A percentile compares a stretch with the other conserved stretches of the same genome.
These are phyloP conservation scores for Candida cerambycidarum DNA, from an alignment of 805 yeast genomes.

Conservation along the genomic window DNA sequence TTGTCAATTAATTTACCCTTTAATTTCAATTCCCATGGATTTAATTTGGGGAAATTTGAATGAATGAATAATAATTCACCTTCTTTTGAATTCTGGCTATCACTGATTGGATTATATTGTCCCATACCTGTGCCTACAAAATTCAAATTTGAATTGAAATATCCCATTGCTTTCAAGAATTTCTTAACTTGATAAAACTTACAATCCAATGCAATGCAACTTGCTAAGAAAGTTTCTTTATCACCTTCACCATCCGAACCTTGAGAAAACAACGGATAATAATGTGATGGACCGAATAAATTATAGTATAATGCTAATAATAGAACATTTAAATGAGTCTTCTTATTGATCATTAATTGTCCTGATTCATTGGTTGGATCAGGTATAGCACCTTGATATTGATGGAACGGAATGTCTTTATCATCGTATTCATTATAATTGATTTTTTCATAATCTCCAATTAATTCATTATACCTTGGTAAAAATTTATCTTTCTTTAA, in stretches of 20 bases:
- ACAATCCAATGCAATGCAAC: slow-evolving; percentile 52
- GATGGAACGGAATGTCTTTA: slow-evolving; percentile 29
- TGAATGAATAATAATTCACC: slow-evolving; percentile 54
- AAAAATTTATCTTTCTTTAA: slow-evolving; percentile 27
- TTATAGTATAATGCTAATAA: slow-evolving; percentile 42
- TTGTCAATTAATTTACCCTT: slow-evolving; percentile 42
- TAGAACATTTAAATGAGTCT: slow-evolving; percentile 36
- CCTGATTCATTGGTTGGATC: slow-evolving; percentile 41
- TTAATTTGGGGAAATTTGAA: slow-evolving; percentile 65
- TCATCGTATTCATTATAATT: slow-evolving; percentile 12
- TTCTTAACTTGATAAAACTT: slow-evolving; percentile 56
- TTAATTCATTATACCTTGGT: slow-evolving; percentile 33
- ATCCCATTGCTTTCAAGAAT: slow-evolving; percentile 53
- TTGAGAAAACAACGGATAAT: slow-evolving; percentile 43
- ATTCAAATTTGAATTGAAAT: slow-evolving; percentile 30
- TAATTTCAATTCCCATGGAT: slow-evolving; percentile 55
- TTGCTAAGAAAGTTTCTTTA: slow-evolving; percentile 74
- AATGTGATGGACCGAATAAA: slow-evolving; percentile 42
- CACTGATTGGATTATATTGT: slow-evolving; percentile 69
- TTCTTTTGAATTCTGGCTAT: slow-evolving; percentile 30
- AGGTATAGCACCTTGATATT: slow-evolving; percentile 31
- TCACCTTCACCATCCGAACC: slow-evolving; percentile 74
- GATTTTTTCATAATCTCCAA: slow-evolving; percentile 11
- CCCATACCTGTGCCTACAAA: slow-evolving; percentile 77
- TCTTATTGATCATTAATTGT: slow-evolving; percentile 41